Evolutionary conservation across 2,329 filamentous ascomycete species (phyloP).

Genomic region (Claviceps spartinae): DNA sequence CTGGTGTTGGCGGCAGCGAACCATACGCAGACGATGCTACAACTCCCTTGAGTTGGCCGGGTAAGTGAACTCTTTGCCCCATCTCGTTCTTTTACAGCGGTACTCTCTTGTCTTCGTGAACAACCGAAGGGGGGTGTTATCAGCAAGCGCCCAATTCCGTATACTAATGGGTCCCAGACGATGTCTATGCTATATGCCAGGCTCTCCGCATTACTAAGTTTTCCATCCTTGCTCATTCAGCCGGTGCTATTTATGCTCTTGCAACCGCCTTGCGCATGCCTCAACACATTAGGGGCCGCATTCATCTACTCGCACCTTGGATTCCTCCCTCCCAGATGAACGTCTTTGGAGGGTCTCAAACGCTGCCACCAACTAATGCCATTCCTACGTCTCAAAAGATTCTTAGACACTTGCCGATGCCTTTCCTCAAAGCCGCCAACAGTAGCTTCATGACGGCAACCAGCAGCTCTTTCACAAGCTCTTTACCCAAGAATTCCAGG

Average conservation of each 20-base stretch:
- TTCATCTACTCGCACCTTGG: slow-evolving; percentile 91
- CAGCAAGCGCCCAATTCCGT: too few relatives aligned
- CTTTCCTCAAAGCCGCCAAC: slow-evolving; percentile 86
- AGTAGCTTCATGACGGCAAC: slow-evolving; percentile 90
- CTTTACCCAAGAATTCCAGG: slow-evolving; percentile 52
- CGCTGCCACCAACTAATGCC: slow-evolving; percentile 65
- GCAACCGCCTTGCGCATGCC: slow-evolving; percentile 92
- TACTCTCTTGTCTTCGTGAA: neutral
- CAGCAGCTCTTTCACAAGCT: slow-evolving; percentile 71
- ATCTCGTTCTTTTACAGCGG: neutral
- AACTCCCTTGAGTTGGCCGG: slow-evolving; percentile 86
- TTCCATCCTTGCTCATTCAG: slow-evolving; percentile 89
- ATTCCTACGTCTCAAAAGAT: slow-evolving; percentile 88
- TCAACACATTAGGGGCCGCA: slow-evolving; percentile 84
- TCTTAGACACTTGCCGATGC: slow-evolving; percentile 75
- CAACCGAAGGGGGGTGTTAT: neutral
- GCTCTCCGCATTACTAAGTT: slow-evolving; percentile 88
- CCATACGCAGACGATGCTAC: slow-evolving; percentile 67
- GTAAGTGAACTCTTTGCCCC: slow-evolving; percentile 33
- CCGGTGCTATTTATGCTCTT: slow-evolving; percentile 93
- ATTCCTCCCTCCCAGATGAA: slow-evolving; percentile 92
- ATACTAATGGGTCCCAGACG: slow-evolving; percentile 33
- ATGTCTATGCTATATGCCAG: slow-evolving; percentile 90
- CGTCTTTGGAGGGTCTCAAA: slow-evolving; percentile 58
- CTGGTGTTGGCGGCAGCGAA: slow-evolving; percentile 87